Evolutionary conservation across 768 basidiomycete species (phyloP).

Genomic region (Suillus weaverae): DNA sequence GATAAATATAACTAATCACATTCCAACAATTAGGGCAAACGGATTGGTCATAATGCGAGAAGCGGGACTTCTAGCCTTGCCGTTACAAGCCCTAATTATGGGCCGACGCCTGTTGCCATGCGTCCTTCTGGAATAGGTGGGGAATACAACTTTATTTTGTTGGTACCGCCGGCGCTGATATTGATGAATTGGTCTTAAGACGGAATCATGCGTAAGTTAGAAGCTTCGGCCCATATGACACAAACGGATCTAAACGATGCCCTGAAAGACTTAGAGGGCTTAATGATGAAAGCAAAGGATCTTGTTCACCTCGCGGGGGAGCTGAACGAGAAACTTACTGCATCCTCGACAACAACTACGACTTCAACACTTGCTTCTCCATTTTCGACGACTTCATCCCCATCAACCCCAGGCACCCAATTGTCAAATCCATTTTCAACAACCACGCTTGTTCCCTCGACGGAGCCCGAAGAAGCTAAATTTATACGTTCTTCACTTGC

Average conservation of each 20-base stretch:
- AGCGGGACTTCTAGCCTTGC: conserved; percentile 25
- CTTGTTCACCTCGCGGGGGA: conserved; percentile 91
- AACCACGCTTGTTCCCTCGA: conserved; percentile 36
- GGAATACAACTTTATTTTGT: not conserved
- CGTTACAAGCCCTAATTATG: conserved; percentile 16
- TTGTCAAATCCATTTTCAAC: conserved; percentile 23
- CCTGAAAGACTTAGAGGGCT: conserved; percentile 81
- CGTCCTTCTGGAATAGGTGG: conserved; percentile 33
- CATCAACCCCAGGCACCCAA: conserved; percentile 21
- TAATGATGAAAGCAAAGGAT: conserved; percentile 89
- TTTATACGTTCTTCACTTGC: conserved; percentile 87
- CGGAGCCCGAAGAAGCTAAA: conserved; percentile 79
- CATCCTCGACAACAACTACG: conserved; percentile 29
- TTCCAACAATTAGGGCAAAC: conserved; percentile 26
- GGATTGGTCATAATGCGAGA: conserved; percentile 23
- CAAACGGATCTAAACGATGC: conserved; percentile 72
- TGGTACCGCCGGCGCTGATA: not conserved
- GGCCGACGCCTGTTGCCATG: conserved; percentile 15
- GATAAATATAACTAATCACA: not conserved
- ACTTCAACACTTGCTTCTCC: conserved; percentile 6
- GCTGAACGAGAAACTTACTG: conserved; percentile 78
- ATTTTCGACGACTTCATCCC: conserved; percentile 8
- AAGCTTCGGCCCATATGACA: conserved; percentile 61
- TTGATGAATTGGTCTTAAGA: conserved; percentile 37
- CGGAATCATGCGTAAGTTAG: conserved; percentile 79